Base-by-base conservation (phyloP, 2,329 filamentous ascomycete genomes). In the Diplodia mutila region DNA sequence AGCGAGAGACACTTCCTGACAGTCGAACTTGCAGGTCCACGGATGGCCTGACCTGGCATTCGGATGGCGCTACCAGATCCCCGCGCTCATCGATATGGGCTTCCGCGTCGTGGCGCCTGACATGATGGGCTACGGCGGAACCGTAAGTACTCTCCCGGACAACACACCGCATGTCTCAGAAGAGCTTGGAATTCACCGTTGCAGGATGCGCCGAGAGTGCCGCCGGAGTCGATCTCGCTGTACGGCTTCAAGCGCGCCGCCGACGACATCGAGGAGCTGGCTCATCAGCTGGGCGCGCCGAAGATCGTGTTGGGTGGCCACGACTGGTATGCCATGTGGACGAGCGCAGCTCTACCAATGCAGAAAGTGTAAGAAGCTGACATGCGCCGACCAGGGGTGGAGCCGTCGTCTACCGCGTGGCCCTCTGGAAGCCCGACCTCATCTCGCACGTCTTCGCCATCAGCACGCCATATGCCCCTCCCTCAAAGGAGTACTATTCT, bases 61-160 rank as follows among this genome's bases (percentile, higher is more conserved):
- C 75, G 93, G 91, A 75, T 98, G 94, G 94, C 90, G 94, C 69
- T 90, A 92, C 79, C 94, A 97, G 79, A 91, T 97, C 69, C 93
- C 94, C 0, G 80, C 88, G 72, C 85, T 98, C 25, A 79, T 91
- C 39, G 85, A 89, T 6, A 83, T 92, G 67, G 90, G 90, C 25
- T 86, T 94, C 71, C 87, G 91, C 67, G 92, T 97, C 66, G 87
- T 98, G 27, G 92, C 88, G 12, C 91, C 93, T 0, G 93, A 97
- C 79, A 90, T 93, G 84, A 86, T 97, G 73, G 94, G 94, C 70
- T 98, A 95, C 77, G 92, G 91, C 29, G 86, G 87, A 68, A 95
- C 92, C 29, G 90, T 86, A 77, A 69, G 75, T 68, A 8, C 6
- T 9, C 48, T 61, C 27, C 53, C 23, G 18, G 27, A 51, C 11